Evolutionary conservation across 1,284 basidiomycete genomes (phyloP), one percentile per base, ranked within the genome.

Genomic region (Tylopilus orsonianus): DNA sequence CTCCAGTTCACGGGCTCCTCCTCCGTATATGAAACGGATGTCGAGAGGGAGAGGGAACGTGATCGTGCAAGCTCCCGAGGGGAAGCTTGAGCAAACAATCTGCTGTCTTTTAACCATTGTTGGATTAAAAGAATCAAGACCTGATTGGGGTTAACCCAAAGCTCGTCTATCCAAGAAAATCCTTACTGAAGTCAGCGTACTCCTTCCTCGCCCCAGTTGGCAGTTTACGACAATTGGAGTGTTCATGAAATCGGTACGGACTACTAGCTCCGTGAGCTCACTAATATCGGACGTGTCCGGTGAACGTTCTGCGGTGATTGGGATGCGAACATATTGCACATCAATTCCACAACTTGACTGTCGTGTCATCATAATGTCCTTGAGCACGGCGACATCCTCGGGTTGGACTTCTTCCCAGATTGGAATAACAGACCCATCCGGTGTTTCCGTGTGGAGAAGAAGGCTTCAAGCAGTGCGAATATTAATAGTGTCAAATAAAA

Each of bases 141-240:
- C 86, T 89, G 54, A 19, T 30, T 16, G 26, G 14, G 29, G 40
- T 68, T 2, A 59, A 29, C 8, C 4, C 2, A 9, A 19, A n/a
- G n/a, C 41, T 39, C 33, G 32, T 37, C 10, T 42, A 37, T 41
- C 18, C 30, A 41, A 34, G 19, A 18, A 0, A 5, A 37, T n/a
- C 64, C 81, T 56, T 50, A 88, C 90, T 6, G 94, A 89, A 14
- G 93, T 86, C 54, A 95, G 74, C 0, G 95, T 97, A 53, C 91
- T 94, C 58, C 97, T 78, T n/a, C 96, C 96, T 27, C 93, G 77
- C 4, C 96, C 96, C 4, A 99, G 81, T 69, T 99, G 97, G 62
- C 95, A 97, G 65, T 99, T 99, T 44, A 99, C 81, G 20, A 99
- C 87, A 53, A 99, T 89, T 0, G 94, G 92, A 0, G 87, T 85